Evolutionary conservation across 768 basidiomycete species (phyloP).

Genomic region (Tylopilus sp.): DNA sequence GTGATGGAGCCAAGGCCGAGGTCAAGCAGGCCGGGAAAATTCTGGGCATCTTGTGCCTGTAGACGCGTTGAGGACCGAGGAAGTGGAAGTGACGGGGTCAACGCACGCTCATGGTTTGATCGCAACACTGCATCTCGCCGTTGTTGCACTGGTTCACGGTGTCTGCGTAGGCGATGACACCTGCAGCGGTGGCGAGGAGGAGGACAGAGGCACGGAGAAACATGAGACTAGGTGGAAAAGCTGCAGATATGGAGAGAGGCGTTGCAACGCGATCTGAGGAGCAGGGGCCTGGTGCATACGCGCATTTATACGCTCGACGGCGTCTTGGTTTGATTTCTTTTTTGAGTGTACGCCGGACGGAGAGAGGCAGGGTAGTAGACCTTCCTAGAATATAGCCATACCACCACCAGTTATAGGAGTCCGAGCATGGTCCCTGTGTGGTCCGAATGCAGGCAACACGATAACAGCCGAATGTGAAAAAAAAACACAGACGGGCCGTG

Average conservation of each 20-base stretch:
- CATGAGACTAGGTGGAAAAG: constrained; percentile 5
- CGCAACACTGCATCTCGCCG: constrained; percentile 12
- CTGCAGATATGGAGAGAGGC: background rate
- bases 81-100: no score
- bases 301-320: constrained; percentile 18
- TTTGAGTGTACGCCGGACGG: constrained; percentile 7
- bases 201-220: constrained; percentile 9
- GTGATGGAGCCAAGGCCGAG: background rate
- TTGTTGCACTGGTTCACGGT: constrained; percentile 10
- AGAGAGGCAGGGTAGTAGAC: background rate
- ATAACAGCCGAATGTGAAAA: constrained; percentile 4
- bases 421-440: background rate
- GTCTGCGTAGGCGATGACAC: background rate
- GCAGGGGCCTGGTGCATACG: background rate
- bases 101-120: background rate
- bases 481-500: constrained; percentile 4
- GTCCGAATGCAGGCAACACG: constrained; percentile 6
- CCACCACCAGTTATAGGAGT: background rate
- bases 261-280: constrained; percentile 1
- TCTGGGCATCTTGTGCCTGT: background rate
- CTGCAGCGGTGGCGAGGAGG: constrained; percentile 12
- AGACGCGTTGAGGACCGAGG: no score
- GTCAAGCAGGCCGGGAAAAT: background rate
- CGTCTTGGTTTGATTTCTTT: constrained; percentile 15
- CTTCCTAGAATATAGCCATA: constrained; percentile 12